phyloP scores from a whole-genome alignment of 1,139 yeast genomes.

The Lodderomyces orthopsilosis region DNA sequence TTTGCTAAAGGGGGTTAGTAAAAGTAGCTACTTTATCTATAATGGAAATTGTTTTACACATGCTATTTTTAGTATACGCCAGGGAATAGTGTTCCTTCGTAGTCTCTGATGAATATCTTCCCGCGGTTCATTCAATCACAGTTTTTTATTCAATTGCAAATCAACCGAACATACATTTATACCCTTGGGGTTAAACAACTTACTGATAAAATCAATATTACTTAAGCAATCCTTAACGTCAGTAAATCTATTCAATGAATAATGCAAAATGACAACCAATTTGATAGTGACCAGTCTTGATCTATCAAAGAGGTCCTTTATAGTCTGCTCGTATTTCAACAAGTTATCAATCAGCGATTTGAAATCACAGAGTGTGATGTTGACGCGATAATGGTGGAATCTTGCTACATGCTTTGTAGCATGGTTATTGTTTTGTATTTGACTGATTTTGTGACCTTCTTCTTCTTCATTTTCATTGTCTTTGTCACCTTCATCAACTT shows the following conservation, averaged over 20 bases:
- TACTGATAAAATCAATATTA: constrained; percentile 13
- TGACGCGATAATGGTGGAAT: constrained; percentile 12
- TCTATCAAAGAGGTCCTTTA: constrained; percentile 15
- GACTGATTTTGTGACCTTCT: constrained; percentile 1
- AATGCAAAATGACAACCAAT: constrained; percentile 13
- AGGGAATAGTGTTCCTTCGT: too few relatives aligned
- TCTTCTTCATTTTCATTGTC: neutral
- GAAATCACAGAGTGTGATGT: constrained; percentile 9
- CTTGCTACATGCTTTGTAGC: constrained; percentile 8
- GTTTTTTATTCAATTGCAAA: constrained; percentile 10
- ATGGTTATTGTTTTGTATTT: constrained; percentile 2
- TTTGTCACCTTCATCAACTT: neutral
- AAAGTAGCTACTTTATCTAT: too few relatives aligned
- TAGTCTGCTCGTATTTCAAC: constrained; percentile 15
- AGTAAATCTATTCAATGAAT: constrained; percentile 13
- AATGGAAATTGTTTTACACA: too few relatives aligned
- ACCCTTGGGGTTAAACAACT: constrained; percentile 10
- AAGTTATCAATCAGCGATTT: constrained; percentile 13
- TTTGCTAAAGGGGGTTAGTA: too few relatives aligned
- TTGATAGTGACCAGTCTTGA: constrained; percentile 3
- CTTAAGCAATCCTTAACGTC: constrained; percentile 16
- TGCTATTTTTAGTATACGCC: too few relatives aligned
- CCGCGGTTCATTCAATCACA: too few relatives aligned
- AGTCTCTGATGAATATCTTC: too few relatives aligned
- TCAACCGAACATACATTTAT: constrained; percentile 13